Evolutionary conservation across 2,329 filamentous ascomycete genomes (phyloP), one percentile per base, ranked within the genome.

Genomic region (Lasiodiplodia sp.): DNA sequence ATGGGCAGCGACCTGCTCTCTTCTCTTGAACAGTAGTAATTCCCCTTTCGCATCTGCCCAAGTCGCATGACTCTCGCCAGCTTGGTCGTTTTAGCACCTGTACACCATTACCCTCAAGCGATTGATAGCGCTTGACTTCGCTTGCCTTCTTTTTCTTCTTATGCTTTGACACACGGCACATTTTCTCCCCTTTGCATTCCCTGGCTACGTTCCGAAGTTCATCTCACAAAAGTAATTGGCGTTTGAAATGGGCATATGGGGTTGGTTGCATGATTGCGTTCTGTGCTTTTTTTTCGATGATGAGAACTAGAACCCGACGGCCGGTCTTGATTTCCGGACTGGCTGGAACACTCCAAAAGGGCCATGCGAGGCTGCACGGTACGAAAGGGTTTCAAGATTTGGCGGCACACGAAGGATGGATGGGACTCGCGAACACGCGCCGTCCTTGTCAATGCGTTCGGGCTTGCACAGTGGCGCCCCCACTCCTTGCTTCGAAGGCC

Each of bases 1-100:
- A 77, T 89, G 69, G 85, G 86, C 73, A 76, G 79, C 31, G 79
- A 83, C 69, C 78, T 88, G 69, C 85, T 82, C 76, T 79, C 82
- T 72, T 83, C 85, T 72, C 82, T 90, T 72, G 84, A 87, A 69
- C 75, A 75, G 68, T 78, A 67, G 65, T 68, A 40, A 47, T 44
- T 44, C 40, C 23, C 25, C 47, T 63, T 25, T n/a, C 34, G 34
- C 66, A 28, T 40, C 47, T 62, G 49, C 34, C 37, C 37, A 47
- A 52, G 23, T 25, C 62, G 49, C 25, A 40, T 55, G 44, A 44
- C 44, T 34, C 57, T 56, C 56, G 57, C 62, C 65, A 40, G 38
- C 37, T 62, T 68, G 66, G 57, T 56, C 56, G 56, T 55, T 60
- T 68, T 58, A 53, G 66, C 47, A 53, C 66, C 49, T 62, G 56